Base-by-base conservation (phyloP, 257 asterid species). In the Fraxinus cuspidata region DNA sequence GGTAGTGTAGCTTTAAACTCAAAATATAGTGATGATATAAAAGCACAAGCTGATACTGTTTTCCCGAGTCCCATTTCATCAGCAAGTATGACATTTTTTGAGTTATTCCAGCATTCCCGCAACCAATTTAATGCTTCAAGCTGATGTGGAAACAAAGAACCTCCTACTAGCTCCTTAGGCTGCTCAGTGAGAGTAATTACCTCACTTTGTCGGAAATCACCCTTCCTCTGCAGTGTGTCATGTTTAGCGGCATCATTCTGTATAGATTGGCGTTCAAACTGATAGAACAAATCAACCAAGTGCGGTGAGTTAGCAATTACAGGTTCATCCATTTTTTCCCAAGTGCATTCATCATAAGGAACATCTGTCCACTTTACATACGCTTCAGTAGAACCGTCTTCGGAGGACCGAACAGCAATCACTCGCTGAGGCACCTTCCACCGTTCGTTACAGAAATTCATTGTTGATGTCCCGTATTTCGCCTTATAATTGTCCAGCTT, bases 31-130 rank as follows among this genome's bases (percentile, higher is more conserved):
- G 99, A 88, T 19, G 96, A 93, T 80, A 95, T 67, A 82, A 95
- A 95, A 79, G 99, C 98, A 89, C 90, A 83, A 63, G 99, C 99
- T 18, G 99, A 95, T 58, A 95, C 90, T 0, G 98, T 95, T 82
- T 95, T 95, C 70, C 99, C 99, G 67, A 95, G 94, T 76, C 99
- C 99, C 99, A 95, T 95, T 86, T 95, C 99, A 81, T 95, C 99
- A 72, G 99, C 99, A 80, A 95, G 96, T 80, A 95, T 95, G 75
- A 95, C 99, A 68, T 93, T 93, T 86, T 94, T 90, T 71, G 97
- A 90, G 81, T 82, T 93, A 76, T 85, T 85, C 98, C 99, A 95
- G 81, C 98, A 89, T 79, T 86, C 92, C 40, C 98, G 94, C 87
- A 95, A 86, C 99, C 99, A 95, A 86, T 95, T 95, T 81, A 95